A percentile compares a stretch with the other conserved stretches of the same genome.
These are phyloP conservation scores for Sphaerulina musiva DNA, from an alignment of 2,329 filamentous ascomycete genomes.

Conservation along the genomic window DNA sequence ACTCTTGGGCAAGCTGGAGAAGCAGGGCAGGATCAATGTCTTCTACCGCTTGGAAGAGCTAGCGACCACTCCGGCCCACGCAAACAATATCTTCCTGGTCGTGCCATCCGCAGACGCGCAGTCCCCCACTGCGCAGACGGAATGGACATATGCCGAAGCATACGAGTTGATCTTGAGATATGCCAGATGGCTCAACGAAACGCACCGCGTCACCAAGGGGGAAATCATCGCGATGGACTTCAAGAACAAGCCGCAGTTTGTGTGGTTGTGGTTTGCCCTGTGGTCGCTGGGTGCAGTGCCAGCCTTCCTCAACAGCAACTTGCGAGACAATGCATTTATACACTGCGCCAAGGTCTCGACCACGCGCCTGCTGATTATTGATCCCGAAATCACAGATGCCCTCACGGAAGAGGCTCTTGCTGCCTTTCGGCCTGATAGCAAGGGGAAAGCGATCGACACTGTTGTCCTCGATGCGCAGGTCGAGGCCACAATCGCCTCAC, in stretches of 20 bases:
- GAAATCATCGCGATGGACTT: slow-evolving; percentile 78
- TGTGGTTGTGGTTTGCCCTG: slow-evolving; percentile 68
- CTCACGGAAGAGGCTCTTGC: slow-evolving; percentile 49
- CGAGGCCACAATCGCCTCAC: slow-evolving; percentile 42
- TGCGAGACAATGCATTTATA: slow-evolving; percentile 61
- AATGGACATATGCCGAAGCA: slow-evolving; percentile 67
- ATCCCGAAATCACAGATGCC: slow-evolving; percentile 52
- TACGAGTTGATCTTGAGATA: slow-evolving; percentile 67
- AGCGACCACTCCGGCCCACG: slow-evolving; percentile 51
- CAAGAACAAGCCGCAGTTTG: slow-evolving; percentile 70
- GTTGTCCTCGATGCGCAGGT: slow-evolving; percentile 57
- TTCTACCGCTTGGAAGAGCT: slow-evolving; percentile 70
- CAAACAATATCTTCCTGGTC: slow-evolving; percentile 28
- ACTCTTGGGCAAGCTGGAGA: slow-evolving; percentile 24
- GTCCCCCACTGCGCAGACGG: slow-evolving; percentile 21
- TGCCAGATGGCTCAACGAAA: slow-evolving; percentile 65
- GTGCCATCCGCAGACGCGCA: slow-evolving; percentile 25
- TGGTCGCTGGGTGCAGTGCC: slow-evolving; percentile 79
- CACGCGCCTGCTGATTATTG: slow-evolving; percentile 62
- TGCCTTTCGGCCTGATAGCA: slow-evolving; percentile 41
- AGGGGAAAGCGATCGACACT: slow-evolving; percentile 47
- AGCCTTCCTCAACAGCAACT: slow-evolving; percentile 83
- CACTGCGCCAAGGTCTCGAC: slow-evolving; percentile 68
- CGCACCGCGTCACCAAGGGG: slow-evolving; percentile 56
- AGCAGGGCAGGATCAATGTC: slow-evolving; percentile 55